These are phyloP conservation scores for Fusarium sp. DNA, from an alignment of 2,329 filamentous ascomycete genomes.

Conservation along the genomic window DNA sequence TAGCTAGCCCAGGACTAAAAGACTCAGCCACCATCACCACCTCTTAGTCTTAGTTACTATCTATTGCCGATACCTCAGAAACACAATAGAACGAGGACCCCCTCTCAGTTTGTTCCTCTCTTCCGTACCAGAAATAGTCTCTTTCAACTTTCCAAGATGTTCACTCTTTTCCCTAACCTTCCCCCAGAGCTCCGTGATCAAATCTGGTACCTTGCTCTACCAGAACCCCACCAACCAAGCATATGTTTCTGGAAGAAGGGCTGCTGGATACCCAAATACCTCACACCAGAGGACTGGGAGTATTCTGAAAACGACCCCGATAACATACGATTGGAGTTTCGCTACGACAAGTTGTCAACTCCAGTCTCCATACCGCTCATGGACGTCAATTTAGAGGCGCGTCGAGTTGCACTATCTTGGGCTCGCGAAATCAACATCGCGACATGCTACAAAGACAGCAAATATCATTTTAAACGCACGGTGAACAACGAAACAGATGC, in stretches of 20 bases:
- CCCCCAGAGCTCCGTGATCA: constrained; percentile 21
- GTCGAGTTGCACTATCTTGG: constrained; percentile 7
- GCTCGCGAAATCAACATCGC: background rate
- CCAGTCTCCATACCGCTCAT: background rate
- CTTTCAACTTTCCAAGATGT: background rate
- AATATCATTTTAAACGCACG: constrained; percentile 5
- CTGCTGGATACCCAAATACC: constrained; percentile 6
- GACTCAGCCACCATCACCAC: background rate
- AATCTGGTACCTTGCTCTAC: constrained; percentile 19
- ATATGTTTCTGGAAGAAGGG: constrained; percentile 5
- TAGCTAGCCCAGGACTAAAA: background rate
- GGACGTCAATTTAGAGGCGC: constrained; percentile 20
- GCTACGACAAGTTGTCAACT: background rate
- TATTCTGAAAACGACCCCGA: background rate
- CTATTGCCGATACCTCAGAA: background rate
- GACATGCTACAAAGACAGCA: background rate
- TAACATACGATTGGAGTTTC: constrained; percentile 11
- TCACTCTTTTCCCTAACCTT: constrained; percentile 5
- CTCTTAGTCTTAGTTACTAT: background rate
- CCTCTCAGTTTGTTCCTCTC: fast-evolving
- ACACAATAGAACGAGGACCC: background rate
- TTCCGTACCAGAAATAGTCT: fast-evolving
- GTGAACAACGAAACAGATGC: constrained; percentile 6
- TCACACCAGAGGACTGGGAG: background rate
- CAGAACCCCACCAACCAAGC: background rate